phyloP scores from a whole-genome alignment of 306 rosid species.

The Cyamopsis tetragonoloba region DNA sequence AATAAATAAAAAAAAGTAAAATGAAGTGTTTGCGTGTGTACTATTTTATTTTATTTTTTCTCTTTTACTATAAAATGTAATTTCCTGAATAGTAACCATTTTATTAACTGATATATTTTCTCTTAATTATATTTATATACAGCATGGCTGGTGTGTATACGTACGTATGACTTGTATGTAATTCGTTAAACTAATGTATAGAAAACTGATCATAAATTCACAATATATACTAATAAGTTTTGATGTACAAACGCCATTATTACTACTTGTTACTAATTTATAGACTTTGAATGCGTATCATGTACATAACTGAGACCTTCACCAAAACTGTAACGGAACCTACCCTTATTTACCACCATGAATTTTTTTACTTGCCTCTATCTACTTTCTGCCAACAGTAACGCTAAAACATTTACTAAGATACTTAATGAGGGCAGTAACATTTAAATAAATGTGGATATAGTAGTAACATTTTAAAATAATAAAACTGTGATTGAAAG shows the following conservation, averaged over 20 bases:
- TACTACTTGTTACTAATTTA: neutral
- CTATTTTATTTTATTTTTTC: no score
- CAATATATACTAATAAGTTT: neutral
- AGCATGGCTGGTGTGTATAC: no score
- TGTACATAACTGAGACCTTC: neutral
- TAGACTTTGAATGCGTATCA: neutral
- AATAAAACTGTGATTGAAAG: no score
- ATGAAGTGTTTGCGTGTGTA: neutral
- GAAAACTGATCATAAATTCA: neutral
- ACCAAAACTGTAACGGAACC: slow-evolving; percentile 3
- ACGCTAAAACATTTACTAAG: no score
- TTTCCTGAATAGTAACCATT: neutral
- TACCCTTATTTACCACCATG: slow-evolving; percentile 11
- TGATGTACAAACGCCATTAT: neutral
- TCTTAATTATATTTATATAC: neutral
- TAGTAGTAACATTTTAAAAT: no score
- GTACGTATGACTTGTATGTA: neutral
- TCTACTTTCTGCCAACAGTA: slow-evolving; percentile 19
- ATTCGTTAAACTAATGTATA: neutral
- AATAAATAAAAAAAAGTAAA: neutral
- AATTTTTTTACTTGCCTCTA: neutral
- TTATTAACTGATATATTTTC: neutral
- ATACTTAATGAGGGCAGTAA: no score
- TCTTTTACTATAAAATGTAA: neutral
- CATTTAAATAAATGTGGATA: no score